These are phyloP conservation scores for Aspergillus fumigatiaffinis DNA, from an alignment of 2,329 filamentous ascomycete species.

Conservation along the genomic window DNA sequence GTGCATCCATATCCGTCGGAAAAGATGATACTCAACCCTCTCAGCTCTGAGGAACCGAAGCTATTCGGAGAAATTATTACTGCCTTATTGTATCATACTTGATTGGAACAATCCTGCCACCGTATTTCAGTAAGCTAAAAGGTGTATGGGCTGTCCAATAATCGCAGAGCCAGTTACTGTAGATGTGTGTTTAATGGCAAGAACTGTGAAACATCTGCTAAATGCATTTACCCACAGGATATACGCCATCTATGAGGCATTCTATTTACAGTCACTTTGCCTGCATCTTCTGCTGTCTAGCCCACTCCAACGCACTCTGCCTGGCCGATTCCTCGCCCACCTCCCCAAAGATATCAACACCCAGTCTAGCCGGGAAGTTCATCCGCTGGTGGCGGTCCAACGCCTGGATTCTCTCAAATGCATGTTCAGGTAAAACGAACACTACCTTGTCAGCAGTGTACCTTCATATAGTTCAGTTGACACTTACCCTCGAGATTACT, in stretches of 20 bases:
- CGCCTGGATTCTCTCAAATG: constrained; percentile 10
- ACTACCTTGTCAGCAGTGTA: background rate
- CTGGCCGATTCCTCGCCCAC: constrained; percentile 11
- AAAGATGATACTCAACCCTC: no score
- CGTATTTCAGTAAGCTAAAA: no score
- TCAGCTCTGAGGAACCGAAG: no score
- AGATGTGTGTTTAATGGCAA: no score
- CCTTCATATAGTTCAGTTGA: background rate
- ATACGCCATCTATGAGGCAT: background rate
- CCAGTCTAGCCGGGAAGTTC: constrained; percentile 13
- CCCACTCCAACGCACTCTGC: constrained; percentile 11
- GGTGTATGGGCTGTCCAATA: no score
- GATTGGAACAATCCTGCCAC: no score
- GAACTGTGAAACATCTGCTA: no score
- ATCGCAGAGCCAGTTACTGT: no score
- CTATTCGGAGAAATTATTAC: no score
- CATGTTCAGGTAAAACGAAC: constrained; percentile 11
- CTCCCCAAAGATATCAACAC: constrained; percentile 15
- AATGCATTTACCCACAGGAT: no score
- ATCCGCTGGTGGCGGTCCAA: constrained; percentile 12
- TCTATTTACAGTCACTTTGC: background rate
- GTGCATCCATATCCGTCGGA: no score
- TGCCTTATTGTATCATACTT: no score
- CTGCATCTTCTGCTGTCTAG: constrained; percentile 8
- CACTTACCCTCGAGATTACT: constrained; percentile 12